Percentiles rank a stretch among this genome's conserved stretches.
Conservation (phyloP, 78 protist species). For the Blattamonas nauphoetae region DNA sequence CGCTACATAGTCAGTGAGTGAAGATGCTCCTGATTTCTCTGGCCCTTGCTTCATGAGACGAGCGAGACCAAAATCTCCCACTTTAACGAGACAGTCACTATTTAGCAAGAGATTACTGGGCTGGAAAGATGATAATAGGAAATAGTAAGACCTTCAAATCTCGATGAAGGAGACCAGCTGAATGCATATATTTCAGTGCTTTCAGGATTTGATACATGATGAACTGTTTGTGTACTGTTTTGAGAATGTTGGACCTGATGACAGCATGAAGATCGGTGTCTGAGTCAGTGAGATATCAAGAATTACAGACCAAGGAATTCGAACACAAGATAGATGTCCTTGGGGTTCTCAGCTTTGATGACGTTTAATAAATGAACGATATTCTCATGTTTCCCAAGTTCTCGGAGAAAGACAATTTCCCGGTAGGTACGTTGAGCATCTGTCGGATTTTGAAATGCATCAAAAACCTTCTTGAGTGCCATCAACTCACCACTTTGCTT, state of each 20-base stretch:
- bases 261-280: conserved; percentile 93
- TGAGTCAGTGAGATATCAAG: no score
- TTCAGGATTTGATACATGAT: conserved; percentile 43
- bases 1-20: conserved; percentile 35
- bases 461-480: conserved; percentile 70
- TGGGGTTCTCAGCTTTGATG: conserved; percentile 65
- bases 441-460: conserved; percentile 72
- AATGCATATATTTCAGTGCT: conserved; percentile 37
- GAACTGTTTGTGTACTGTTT: conserved; percentile 77
- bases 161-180: conserved; percentile 32
- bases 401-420: background rate
- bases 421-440: conserved; percentile 84
- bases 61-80: conserved; percentile 60
- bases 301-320: conserved; percentile 79
- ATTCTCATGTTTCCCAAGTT: conserved; percentile 3
- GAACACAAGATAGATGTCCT: conserved; percentile 89
- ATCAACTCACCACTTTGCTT: background rate
- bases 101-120: conserved; percentile 50
- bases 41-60: background rate
- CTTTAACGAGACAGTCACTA: conserved; percentile 19
- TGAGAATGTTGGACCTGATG: conserved; percentile 86
- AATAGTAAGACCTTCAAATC: conserved; percentile 52
- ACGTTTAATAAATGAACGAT: conserved; percentile 18
- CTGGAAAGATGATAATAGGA: conserved; percentile 1
- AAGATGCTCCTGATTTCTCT: background rate